Conservation (phyloP, 106 monocot species). For the Acorus gramineus region DNA sequence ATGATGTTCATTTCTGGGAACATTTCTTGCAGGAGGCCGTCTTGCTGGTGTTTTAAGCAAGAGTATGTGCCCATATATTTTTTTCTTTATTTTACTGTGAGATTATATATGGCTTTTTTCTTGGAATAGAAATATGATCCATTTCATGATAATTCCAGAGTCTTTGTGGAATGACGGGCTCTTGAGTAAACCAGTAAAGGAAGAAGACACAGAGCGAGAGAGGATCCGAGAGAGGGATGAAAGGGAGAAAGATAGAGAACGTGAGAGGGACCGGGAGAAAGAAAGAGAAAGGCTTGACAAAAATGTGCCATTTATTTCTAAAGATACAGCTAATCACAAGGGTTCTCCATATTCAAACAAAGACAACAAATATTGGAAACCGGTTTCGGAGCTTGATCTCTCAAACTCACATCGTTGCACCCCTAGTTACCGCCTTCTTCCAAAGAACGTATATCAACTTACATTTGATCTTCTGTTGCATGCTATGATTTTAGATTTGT, state of each 20-base stretch:
- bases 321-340: slow-evolving; percentile 52
- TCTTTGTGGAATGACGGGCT: slow-evolving; percentile 46
- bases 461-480: neutral
- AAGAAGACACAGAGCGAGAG: slow-evolving; percentile 65
- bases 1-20: neutral
- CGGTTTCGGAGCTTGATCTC: slow-evolving; percentile 6
- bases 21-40: slow-evolving; percentile 56
- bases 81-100: neutral
- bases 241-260: slow-evolving; percentile 53
- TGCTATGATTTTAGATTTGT: neutral
- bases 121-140: neutral
- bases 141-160: slow-evolving; percentile 9
- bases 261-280: slow-evolving; percentile 58
- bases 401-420: neutral
- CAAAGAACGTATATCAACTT: neutral
- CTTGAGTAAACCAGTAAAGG: slow-evolving; percentile 36
- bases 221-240: slow-evolving; percentile 60
- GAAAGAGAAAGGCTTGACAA: slow-evolving; percentile 54
- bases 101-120: neutral
- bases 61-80: slow-evolving; percentile 42
- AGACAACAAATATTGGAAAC: slow-evolving; percentile 34
- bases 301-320: slow-evolving; percentile 25
- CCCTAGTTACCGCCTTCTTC: slow-evolving; percentile 5
- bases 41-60: slow-evolving; percentile 63
- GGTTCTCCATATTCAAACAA: slow-evolving; percentile 35